These are phyloP conservation scores for Calonectria ilicicola DNA, from an alignment of 2,329 filamentous ascomycete species.

Conservation along the genomic window DNA sequence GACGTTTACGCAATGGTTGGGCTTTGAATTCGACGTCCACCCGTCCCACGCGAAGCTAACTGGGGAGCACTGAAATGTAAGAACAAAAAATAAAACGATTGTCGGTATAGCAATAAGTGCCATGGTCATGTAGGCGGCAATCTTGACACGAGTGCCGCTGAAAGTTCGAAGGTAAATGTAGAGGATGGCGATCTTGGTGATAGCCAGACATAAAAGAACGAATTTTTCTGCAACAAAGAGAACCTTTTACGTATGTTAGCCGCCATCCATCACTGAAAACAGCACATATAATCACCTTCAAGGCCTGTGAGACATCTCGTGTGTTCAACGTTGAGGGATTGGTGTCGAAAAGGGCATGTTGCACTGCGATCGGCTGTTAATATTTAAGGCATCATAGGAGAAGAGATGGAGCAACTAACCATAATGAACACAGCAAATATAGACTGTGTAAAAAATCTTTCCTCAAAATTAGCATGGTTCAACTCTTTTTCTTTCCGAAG, in stretches of 20 bases:
- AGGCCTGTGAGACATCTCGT: conserved; percentile 1
- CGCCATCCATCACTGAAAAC: fast-evolving
- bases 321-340: not conserved
- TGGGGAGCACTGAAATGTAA: conserved; percentile 56
- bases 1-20: conserved; percentile 35
- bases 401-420: not conserved
- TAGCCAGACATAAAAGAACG: conserved; percentile 52
- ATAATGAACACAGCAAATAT: conserved; percentile 13
- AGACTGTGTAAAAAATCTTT: conserved; percentile 41
- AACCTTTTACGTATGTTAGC: conserved; percentile 34
- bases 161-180: conserved; percentile 54
- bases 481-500: not conserved
- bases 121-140: conserved; percentile 49
- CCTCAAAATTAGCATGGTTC: not conserved
- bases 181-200: conserved; percentile 55
- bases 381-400: not conserved
- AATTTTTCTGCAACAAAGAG: conserved; percentile 47
- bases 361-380: not conserved
- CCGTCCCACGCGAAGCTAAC: conserved; percentile 50
- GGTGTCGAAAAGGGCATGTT: conserved; percentile 15
- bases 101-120: conserved; percentile 49
- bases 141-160: conserved; percentile 47
- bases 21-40: conserved; percentile 30
- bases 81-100: conserved; percentile 50
- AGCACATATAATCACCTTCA: not conserved